Evolutionary conservation across 2,329 filamentous ascomycete species (phyloP), one percentile per base, ranked within the genome.

Genomic region (Drechslera avenae): DNA sequence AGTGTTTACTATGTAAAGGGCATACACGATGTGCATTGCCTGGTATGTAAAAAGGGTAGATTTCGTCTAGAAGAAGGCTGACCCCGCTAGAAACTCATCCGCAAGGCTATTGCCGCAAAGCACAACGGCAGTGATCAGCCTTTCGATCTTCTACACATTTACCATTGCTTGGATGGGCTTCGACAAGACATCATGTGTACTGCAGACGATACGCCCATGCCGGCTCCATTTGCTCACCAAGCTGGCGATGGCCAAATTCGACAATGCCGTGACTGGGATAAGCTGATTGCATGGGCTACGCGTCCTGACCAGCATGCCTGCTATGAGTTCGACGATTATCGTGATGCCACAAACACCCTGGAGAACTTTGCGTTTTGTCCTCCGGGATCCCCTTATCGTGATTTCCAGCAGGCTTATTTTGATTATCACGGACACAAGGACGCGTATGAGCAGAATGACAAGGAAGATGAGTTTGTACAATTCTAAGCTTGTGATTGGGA

Each of bases 171-270:
- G 8, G 68, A 72, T 37, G 63, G 63, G 8, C 43, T 73, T 10
- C 62, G 70, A 39, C 69, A 72, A 57, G 64, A 71, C 41, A 63
- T 72, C 48, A 66, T 72, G 52, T 73, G 70, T 32, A 59, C 56
- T 31, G 70, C 68, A 16, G 70, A 73, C 41, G 70, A 72, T 49
- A 73, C 70, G 4, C 70, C 69, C 1, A 69, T 72, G 67, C 63
- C 68, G 12, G 68, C 68, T 26, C 48, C 60, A 16, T 34, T 52
- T 6, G 54, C 52, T 2, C 62, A 62, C 34, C 59, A 66, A 16
- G 53, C 66, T 16, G 67, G 66, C 19, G 61, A 67, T 26, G 67
- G 62, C 2, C 69, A 70, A 31, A 23, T 67, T 21, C 63, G 68
- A 33, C 57, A 57, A 51, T 73, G 70, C 23, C 64, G 69, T 8